These are phyloP conservation scores for Hirsutella thompsonii DNA, from an alignment of 2,329 filamentous ascomycete species.

Conservation along the genomic window DNA sequence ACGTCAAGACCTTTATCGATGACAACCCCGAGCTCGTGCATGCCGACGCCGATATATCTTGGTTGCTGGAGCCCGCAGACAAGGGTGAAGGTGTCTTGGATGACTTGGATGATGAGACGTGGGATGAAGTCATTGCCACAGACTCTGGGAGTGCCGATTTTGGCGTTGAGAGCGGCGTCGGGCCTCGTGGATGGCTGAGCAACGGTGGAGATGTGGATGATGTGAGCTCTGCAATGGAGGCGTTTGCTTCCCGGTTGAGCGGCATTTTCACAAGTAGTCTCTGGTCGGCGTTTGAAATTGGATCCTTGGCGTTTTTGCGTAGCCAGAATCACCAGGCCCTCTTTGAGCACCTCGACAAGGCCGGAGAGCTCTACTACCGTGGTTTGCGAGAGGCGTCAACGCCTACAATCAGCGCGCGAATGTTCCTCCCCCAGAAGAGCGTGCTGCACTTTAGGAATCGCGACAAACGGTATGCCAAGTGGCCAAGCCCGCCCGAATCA, in stretches of 20 bases:
- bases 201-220: slow-evolving; percentile 6
- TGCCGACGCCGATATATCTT: slow-evolving; percentile 33
- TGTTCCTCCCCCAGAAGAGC: slow-evolving; percentile 36
- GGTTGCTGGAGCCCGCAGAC: slow-evolving; percentile 23
- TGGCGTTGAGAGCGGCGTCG: background rate
- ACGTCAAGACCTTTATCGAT: slow-evolving; percentile 31
- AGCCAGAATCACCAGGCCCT: slow-evolving; percentile 30
- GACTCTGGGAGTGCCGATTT: background rate
- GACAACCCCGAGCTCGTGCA: slow-evolving; percentile 29
- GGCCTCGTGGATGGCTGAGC: slow-evolving; percentile 1
- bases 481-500: slow-evolving; percentile 11
- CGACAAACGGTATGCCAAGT: slow-evolving; percentile 6
- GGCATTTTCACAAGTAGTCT: slow-evolving; percentile 35
- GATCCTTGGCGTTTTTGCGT: slow-evolving; percentile 36
- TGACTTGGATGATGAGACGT: background rate
- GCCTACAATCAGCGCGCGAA: slow-evolving; percentile 39
- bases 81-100: background rate
- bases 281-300: slow-evolving; percentile 42
- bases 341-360: slow-evolving; percentile 34
- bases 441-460: slow-evolving; percentile 36
- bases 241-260: slow-evolving; percentile 17
- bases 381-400: slow-evolving; percentile 34
- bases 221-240: slow-evolving; percentile 12
- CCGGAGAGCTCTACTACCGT: slow-evolving; percentile 34
- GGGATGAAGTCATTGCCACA: background rate